Base-by-base conservation (phyloP, 306 rosid species). In the Argentina anserina region DNA sequence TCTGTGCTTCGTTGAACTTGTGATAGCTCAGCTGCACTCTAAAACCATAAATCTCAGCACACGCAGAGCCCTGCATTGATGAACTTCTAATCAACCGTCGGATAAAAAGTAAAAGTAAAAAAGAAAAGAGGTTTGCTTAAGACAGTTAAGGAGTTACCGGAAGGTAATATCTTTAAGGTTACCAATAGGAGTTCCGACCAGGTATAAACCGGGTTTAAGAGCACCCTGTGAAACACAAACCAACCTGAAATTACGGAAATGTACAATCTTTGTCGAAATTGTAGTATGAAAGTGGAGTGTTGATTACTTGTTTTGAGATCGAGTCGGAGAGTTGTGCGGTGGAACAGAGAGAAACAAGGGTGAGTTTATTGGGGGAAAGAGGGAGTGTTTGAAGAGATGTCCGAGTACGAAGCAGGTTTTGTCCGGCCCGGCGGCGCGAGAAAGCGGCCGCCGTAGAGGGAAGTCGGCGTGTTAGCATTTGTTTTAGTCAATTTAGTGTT, bases 111-210 rank as follows among this genome's bases (percentile, higher is more conserved):
- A 9, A n/a, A 0, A 42, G n/a, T 15, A 14, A 26, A 46, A 42
- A 25, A 39, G 49, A 41, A 42, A 14, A 34, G 56, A 56, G n/a
- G n/a, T n/a, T n/a, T n/a, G n/a, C n/a, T n/a, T n/a, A n/a, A n/a
- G n/a, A n/a, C n/a, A n/a, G n/a, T n/a, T n/a, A n/a, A n/a, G 11
- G 28, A 43, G 68, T 81, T 33, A 86, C 97, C 98, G 87, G 21
- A 94, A 72, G 40, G 97, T 94, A 65, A 89, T 86, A 52, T 88
- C 93, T 79, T 88, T 89, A 12, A 86, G 93, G 81, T 88, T 90
- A 69, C 98, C 96, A 14, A 88, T 92, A 3, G 96, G 97, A 37
- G 97, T 94, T 71, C 97, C 96, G 0, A 94, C 99, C 5, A 94
- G 84, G 81, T 94, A 91, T 49, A 94, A 86, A 7, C 96, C 99